Evolutionary conservation across 768 basidiomycete genomes (phyloP), one percentile per base, ranked within the genome.

Genomic region (Pleurotus giganteus): DNA sequence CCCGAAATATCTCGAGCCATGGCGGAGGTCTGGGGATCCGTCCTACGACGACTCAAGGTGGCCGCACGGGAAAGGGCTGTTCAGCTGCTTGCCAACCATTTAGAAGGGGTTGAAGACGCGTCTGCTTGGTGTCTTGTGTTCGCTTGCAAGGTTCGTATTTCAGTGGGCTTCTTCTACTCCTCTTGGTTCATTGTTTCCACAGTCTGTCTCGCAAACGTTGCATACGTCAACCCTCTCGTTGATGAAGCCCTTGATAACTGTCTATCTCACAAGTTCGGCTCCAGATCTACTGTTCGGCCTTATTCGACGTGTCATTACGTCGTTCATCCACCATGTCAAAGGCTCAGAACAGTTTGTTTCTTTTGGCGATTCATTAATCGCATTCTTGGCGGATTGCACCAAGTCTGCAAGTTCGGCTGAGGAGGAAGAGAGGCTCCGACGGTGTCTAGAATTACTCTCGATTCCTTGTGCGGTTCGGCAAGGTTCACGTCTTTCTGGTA

Each of bases 1-100:
- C 78, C 82, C 0, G 89, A 94, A 55, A 79, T 91, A 2, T 89
- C 89, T 63, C 73, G 88, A 23, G 84, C 88, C 1, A 78, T 89
- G 8, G 88, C 91, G 0, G 93, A 97, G 63, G 91, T 92, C 3
- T 97, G 92, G 95, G 91, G 86, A 0, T 83, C 82, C 0, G 78
- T 88, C 0, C 63, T 96, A 39, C 76, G 94, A 46, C 79, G 89
- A 60, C 70, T 94, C 50, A 90, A 91, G 66, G 69, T 73, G 1
- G 74, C 78, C 11, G 74, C 77, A 6, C 73, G 88, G 27, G 81
- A 80, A 51, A 74, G 75, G 44, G 81, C 85, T 0, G 76, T 91
- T 4, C 60, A 63, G 2, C 55, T 89, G 12, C 73, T 95, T 64
- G 77, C 78, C 1, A 68, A 72, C 27, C 73, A 78, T 53, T 66